Conservation (phyloP, 2,329 filamentous ascomycete genomes). For the Aschersonia sp. region DNA sequence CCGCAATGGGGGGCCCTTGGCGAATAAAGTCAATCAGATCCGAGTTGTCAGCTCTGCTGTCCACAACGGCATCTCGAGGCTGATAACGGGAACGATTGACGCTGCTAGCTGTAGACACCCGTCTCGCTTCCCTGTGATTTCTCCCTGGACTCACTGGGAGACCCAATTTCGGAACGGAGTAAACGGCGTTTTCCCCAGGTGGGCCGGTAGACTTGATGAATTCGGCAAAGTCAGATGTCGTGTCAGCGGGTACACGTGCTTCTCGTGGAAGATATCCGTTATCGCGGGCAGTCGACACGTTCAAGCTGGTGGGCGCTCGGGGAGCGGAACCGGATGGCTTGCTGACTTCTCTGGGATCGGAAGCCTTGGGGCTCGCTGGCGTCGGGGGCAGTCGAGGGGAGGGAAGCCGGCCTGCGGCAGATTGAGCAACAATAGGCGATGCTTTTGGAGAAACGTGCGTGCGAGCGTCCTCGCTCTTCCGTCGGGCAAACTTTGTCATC, state of each 20-base stretch:
- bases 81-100: constrained; percentile 39
- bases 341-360: constrained; percentile 4
- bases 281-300: constrained; percentile 8
- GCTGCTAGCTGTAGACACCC: constrained; percentile 21
- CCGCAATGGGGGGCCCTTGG: constrained; percentile 55
- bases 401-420: constrained; percentile 14
- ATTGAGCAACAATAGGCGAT: constrained; percentile 26
- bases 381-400: constrained; percentile 4
- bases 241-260: constrained; percentile 54
- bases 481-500: constrained; percentile 19
- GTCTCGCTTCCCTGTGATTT: constrained; percentile 23
- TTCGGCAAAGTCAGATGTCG: constrained; percentile 70
- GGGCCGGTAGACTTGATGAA: constrained; percentile 82
- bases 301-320: constrained; percentile 9
- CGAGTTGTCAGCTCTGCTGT: constrained; percentile 52
- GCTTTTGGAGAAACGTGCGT: constrained; percentile 29
- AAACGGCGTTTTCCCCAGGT: constrained; percentile 24
- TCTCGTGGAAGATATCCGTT: constrained; percentile 43
- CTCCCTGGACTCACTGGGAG: constrained; percentile 16
- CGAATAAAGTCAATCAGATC: constrained; percentile 95
- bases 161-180: constrained; percentile 20
- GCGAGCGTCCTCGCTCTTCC: constrained; percentile 32
- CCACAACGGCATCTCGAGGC: constrained; percentile 55
- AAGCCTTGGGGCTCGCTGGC: constrained; percentile 1
- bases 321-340: constrained; percentile 8